A percentile compares a stretch with the other conserved stretches of the same genome.
Evolutionary conservation across 2,329 filamentous ascomycete species (phyloP).

Genomic region (Lecanicillium sp.): DNA sequence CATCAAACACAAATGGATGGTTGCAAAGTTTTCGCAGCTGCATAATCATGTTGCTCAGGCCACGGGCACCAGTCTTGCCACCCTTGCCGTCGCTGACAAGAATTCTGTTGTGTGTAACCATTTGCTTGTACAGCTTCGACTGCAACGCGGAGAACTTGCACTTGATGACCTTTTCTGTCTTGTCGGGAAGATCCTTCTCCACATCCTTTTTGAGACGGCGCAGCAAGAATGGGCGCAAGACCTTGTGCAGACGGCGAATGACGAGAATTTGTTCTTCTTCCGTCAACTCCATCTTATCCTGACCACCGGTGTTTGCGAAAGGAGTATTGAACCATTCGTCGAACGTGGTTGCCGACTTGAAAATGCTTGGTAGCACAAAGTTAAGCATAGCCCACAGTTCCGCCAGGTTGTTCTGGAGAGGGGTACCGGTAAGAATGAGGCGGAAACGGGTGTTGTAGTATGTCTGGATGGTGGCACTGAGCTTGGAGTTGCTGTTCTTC

Average conservation of each 20-base stretch:
- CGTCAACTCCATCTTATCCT: conserved; percentile 97
- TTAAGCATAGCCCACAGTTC: conserved; percentile 98
- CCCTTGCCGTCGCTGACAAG: conserved; percentile 92
- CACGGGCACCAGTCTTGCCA: conserved; percentile 87
- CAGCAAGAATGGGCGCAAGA: conserved; percentile 91
- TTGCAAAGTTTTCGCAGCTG: conserved; percentile 98
- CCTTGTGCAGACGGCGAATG: conserved; percentile 96
- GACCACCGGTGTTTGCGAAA: conserved; percentile 94
- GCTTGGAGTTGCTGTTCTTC: conserved; percentile 96
- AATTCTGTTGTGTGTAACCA: conserved; percentile 91
- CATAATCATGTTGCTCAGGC: conserved; percentile 99
- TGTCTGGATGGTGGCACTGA: conserved; percentile 87
- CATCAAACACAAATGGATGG: conserved; percentile 96
- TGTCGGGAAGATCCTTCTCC: conserved; percentile 96
- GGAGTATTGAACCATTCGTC: conserved; percentile 99
- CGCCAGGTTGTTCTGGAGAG: conserved; percentile 91
- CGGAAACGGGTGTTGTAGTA: conserved; percentile 95
- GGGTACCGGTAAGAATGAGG: conserved; percentile 94
- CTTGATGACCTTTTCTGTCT: conserved; percentile 98
- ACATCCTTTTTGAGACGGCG: conserved; percentile 99
- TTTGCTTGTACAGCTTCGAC: conserved; percentile 91
- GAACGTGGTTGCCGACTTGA: conserved; percentile 98
- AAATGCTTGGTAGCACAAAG: conserved; percentile 95
- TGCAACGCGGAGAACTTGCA: conserved; percentile 96
- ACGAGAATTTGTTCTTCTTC: conserved; percentile 99